Conservation (phyloP, 768 basidiomycete species). For the Macrolepiota albuminosa region DNA sequence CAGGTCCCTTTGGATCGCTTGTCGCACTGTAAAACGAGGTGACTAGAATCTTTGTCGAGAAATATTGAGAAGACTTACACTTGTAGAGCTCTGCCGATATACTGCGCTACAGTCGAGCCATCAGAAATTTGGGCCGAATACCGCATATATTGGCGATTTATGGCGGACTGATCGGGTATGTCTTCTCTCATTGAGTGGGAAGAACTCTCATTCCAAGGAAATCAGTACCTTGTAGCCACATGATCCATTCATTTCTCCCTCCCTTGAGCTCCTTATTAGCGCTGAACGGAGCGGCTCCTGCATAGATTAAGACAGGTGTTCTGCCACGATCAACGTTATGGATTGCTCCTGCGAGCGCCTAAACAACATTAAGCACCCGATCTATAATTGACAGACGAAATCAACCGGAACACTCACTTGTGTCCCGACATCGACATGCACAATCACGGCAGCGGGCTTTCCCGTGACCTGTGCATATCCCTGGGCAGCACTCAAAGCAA, state of each 20-base stretch:
- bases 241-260: slow-evolving; percentile 67
- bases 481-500: slow-evolving; percentile 67
- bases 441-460: slow-evolving; percentile 65
- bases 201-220: background rate
- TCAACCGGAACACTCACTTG: slow-evolving; percentile 34
- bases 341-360: slow-evolving; percentile 67
- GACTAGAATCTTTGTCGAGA: background rate
- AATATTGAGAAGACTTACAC: slow-evolving; percentile 36
- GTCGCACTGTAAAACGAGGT: slow-evolving; percentile 40
- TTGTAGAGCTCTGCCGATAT: slow-evolving; percentile 56
- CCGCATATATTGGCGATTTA: slow-evolving; percentile 75
- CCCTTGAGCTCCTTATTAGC: slow-evolving; percentile 53
- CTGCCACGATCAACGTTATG: slow-evolving; percentile 65
- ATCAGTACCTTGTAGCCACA: slow-evolving; percentile 60
- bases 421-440: slow-evolving; percentile 71
- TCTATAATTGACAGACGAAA: background rate
- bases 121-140: slow-evolving; percentile 56
- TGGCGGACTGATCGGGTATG: slow-evolving; percentile 64
- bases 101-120: slow-evolving; percentile 44
- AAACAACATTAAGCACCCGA: background rate
- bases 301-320: slow-evolving; percentile 65
- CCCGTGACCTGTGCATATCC: slow-evolving; percentile 65
- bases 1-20: slow-evolving; percentile 70
- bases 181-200: slow-evolving; percentile 30
- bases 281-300: slow-evolving; percentile 64